Base-by-base conservation (phyloP, 2,329 filamentous ascomycete genomes). In the Stemphylium vesicarium region DNA sequence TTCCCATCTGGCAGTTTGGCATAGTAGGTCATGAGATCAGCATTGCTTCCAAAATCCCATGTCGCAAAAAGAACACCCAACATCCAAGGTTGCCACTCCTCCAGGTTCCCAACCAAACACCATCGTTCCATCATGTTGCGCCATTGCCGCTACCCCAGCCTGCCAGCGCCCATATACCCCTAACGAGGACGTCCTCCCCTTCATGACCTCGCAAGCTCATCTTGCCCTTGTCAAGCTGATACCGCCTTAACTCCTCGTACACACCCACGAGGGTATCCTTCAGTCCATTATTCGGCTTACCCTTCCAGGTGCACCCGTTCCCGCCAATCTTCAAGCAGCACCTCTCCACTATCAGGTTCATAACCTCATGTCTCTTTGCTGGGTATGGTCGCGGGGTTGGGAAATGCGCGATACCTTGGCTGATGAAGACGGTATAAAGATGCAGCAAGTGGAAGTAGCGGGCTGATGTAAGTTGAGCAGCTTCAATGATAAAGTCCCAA, bases 141-240 rank as follows among this genome's bases (percentile, higher is more conserved):
- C 18, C 39, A 26, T 31, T 40, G 15, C 35, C 33, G 24, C 31
- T 45, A 39, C 44, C 36, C 69, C 69, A 70, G 4, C 31, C 22
- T 9, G 65, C 65, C 32, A 83, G 81, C 42, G 79, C 80, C 29
- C 60, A 84, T 16, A 83, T 77, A 0, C 83, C 84, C 53, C 65
- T 83, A 3, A 66, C 67, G 8, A 73, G 46, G 10, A 26, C 18
- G 6, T 69, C 67, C 39, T 74, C 70, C 2, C 62, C 61, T 2
- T 60, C 58, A 38, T 62, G 57, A 2, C 68, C 70, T 24, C 68
- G 62, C 50, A 74, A 45, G 38, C 69, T 73, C 22, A 65, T 49
- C 26, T 59, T 62, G 9, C 60, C 53, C 45, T 64, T 63, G 20
- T 66, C 61, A 7, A 64, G 9, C 38, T 73, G 70, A 35, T 63